These are phyloP conservation scores for Dryadomyces quercivorus DNA, from an alignment of 2,329 filamentous ascomycete genomes.

Conservation along the genomic window DNA sequence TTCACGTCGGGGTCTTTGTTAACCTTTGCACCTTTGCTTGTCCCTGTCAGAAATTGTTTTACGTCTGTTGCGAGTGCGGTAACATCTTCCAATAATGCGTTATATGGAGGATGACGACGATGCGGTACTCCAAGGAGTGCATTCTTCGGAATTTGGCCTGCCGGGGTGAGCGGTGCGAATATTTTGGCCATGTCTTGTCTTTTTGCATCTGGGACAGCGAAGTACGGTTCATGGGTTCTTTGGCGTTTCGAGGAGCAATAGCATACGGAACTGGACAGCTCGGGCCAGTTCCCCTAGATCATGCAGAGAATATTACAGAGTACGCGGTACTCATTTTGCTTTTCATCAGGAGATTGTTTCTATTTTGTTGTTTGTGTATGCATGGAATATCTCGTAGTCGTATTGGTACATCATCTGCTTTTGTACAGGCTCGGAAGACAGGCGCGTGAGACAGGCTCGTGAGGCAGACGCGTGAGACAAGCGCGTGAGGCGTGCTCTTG, in stretches of 20 bases:
- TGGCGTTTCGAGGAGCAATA: neutral
- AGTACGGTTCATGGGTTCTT: too few relatives aligned
- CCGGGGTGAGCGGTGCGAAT: too few relatives aligned
- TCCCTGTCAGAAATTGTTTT: conserved; percentile 66
- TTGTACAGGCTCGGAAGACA: neutral
- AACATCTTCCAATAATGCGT: conserved; percentile 57
- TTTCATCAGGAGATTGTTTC: neutral
- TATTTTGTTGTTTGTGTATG: neutral
- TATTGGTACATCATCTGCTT: neutral
- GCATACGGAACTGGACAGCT: neutral
- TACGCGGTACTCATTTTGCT: too few relatives aligned
- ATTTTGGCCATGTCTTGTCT: too few relatives aligned
- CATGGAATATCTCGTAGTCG: neutral
- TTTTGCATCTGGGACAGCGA: too few relatives aligned
- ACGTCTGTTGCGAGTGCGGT: conserved; percentile 89
- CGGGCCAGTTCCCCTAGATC: neutral
- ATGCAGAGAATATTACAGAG: neutral
- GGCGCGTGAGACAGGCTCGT: too few relatives aligned
- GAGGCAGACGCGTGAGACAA: too few relatives aligned
- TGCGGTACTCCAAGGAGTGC: too few relatives aligned
- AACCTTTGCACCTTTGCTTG: neutral
- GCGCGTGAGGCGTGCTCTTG: too few relatives aligned
- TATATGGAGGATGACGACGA: conserved; percentile 7
- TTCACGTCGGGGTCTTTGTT: neutral
- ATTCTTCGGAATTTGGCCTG: neutral